A percentile compares a stretch with the other conserved stretches of the same genome.
Evolutionary conservation across 2,329 filamentous ascomycete species (phyloP).

Genomic region (Paracorniculantispora psalliotae): DNA sequence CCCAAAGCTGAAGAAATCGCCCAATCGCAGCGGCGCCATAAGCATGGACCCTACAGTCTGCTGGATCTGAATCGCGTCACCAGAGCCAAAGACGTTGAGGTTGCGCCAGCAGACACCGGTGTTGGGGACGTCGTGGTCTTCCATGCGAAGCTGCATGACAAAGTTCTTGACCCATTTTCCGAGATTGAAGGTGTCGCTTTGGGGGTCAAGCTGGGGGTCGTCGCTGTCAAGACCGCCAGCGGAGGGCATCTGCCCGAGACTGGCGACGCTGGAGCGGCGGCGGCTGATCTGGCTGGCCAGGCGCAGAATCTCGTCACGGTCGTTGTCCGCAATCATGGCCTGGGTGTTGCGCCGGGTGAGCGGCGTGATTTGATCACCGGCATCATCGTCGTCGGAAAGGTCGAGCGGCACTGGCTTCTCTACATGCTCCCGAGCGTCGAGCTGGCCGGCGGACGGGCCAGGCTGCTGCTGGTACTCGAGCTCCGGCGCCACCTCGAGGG

Average conservation of each 20-base stretch:
- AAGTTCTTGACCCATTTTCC: slow-evolving; percentile 37
- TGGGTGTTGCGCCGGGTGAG: slow-evolving; percentile 12
- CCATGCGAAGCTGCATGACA: slow-evolving; percentile 42
- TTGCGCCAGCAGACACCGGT: slow-evolving; percentile 61
- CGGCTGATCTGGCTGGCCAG: slow-evolving; percentile 37
- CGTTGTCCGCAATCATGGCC: slow-evolving; percentile 27
- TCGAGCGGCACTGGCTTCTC: background rate
- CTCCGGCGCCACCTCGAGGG: slow-evolving; percentile 1
- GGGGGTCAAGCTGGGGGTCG: slow-evolving; percentile 33
- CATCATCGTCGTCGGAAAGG: background rate
- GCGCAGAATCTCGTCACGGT: slow-evolving; percentile 32
- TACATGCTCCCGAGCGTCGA: slow-evolving; percentile 9
- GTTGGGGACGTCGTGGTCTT: slow-evolving; percentile 47
- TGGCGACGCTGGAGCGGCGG: slow-evolving; percentile 24
- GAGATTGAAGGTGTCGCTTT: slow-evolving; percentile 35
- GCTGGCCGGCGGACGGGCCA: slow-evolving; percentile 4
- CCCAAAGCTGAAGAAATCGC: slow-evolving; percentile 48
- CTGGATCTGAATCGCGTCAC: slow-evolving; percentile 63
- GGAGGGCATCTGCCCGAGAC: slow-evolving; percentile 3
- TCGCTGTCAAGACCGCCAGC: slow-evolving; percentile 36
- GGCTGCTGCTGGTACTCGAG: slow-evolving; percentile 1
- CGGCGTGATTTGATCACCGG: background rate
- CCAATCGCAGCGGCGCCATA: slow-evolving; percentile 50
- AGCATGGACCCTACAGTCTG: slow-evolving; percentile 59
- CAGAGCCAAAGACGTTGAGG: slow-evolving; percentile 62